phyloP scores from a whole-genome alignment of 257 asterid species.

The Forsythia suspensa region DNA sequence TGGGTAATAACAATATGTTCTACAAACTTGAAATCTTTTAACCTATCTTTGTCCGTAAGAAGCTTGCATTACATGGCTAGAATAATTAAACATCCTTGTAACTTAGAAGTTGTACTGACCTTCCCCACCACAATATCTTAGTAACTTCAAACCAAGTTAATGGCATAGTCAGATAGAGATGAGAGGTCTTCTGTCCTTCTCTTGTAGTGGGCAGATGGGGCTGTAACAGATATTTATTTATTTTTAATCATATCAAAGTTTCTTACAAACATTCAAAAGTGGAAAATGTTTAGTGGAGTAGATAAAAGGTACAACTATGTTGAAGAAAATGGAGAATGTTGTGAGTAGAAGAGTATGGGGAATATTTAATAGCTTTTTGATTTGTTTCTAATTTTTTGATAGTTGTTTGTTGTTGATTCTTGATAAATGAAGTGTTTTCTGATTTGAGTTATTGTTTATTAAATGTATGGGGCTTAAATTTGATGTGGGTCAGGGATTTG shows the following conservation, averaged over 20 bases:
- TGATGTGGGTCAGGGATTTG: not conserved
- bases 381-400: not conserved
- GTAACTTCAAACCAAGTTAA: not conserved
- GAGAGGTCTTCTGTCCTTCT: not conserved
- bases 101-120: not conserved
- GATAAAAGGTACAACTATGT: not conserved
- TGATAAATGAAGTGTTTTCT: not conserved
- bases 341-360: not conserved
- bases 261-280: not conserved
- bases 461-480: not conserved
- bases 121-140: not conserved
- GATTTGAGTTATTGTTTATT: conserved; percentile 19
- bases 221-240: not conserved
- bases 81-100: not conserved
- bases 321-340: not conserved
- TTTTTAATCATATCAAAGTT: not conserved
- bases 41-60: not conserved
- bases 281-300: not conserved
- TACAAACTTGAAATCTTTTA: not conserved
- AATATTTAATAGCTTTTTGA: too few relatives aligned
- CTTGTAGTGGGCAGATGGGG: not conserved
- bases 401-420: not conserved
- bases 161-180: not conserved
- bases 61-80: not conserved
- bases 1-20: not conserved